Base-by-base conservation (phyloP, 176 grass and related monocot genomes). In the Avena insularis region DNA sequence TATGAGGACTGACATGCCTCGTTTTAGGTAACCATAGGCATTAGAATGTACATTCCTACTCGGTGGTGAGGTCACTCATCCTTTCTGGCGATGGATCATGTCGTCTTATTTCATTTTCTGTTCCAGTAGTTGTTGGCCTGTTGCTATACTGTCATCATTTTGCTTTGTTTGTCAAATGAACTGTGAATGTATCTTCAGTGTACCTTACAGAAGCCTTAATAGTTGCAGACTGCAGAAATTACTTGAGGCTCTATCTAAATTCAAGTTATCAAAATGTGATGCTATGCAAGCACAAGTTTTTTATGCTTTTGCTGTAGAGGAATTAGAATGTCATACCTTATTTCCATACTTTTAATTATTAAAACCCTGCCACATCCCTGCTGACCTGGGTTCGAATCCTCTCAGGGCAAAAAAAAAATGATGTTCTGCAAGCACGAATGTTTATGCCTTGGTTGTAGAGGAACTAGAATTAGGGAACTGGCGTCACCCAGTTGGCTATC, bases 21-120 rank as follows among this genome's bases (percentile, higher is more conserved):
- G 33, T 70, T 86, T 67, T 73, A 49, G 85, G 74, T 66, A 79
- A 84, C 66, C 57, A 45, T 71, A 74, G 29, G 61, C 15, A 80
- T 86, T 33, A 80, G 15, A 36, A 64, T 91, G 55, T 78, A 65
- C 77, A 91, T 88, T 82, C 71, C 70, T 68, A 25, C 70, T 82
- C 21, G 72, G 17, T n/a, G 19, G 11, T 77, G 66, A 5, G 12
- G 17, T 20, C 29, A 29, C 55, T 59, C 43, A 19, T 67, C 7
- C 14, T 79, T 69, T 61, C 60, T 61, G 50, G 38, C 2, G 21
- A 61, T 53, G 38, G 11, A 15, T 27, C 27, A 11, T 74, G 19
- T 49, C 25, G 47, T 73, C 33, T 79, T 56, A 59, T 19, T 65
- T 38, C 56, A 36, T 35, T 73, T 0, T 6, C 1, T 84, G 20